Conservation (phyloP, 352 stramenopile species). For the Phytophthora agathidicida region DNA sequence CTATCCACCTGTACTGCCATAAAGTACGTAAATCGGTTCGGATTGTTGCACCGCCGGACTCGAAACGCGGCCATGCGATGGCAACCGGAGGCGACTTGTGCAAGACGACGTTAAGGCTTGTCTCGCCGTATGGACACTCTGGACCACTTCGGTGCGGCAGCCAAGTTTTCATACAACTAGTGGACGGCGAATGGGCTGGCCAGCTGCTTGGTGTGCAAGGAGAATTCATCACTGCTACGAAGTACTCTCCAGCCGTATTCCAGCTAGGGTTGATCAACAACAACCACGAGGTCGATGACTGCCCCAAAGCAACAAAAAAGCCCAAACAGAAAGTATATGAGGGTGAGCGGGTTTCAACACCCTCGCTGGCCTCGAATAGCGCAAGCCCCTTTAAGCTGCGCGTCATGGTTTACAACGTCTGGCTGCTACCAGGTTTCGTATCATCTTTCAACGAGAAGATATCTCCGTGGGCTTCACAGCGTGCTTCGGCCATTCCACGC, state of each 20-base stretch:
- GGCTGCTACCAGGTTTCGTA: constrained; percentile 66
- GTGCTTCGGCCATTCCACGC: constrained; percentile 59
- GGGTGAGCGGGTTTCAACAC: neutral
- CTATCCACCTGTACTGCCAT: constrained; percentile 57
- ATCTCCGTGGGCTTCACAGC: constrained; percentile 50
- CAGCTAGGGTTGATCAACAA: constrained; percentile 14
- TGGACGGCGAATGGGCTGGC: constrained; percentile 51
- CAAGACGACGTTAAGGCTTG: constrained; percentile 52
- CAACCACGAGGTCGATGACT: constrained; percentile 2
- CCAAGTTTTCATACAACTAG: constrained; percentile 60
- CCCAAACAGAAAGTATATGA: neutral
- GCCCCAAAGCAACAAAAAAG: constrained; percentile 10
- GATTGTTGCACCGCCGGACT: constrained; percentile 49
- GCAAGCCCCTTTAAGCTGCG: constrained; percentile 47
- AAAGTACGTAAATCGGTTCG: constrained; percentile 52
- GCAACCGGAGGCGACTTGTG: constrained; percentile 35
- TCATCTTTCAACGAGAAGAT: constrained; percentile 70
- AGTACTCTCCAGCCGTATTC: constrained; percentile 54
- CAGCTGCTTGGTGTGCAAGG: constrained; percentile 57
- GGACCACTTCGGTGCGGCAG: constrained; percentile 54
- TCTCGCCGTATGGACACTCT: constrained; percentile 58
- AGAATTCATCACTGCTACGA: constrained; percentile 55
- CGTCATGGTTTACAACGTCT: constrained; percentile 79
- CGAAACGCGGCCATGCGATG: constrained; percentile 65
- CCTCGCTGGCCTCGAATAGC: neutral